phyloP scores from a whole-genome alignment of 2,329 filamentous ascomycete genomes.

The Triangularia setosa region DNA sequence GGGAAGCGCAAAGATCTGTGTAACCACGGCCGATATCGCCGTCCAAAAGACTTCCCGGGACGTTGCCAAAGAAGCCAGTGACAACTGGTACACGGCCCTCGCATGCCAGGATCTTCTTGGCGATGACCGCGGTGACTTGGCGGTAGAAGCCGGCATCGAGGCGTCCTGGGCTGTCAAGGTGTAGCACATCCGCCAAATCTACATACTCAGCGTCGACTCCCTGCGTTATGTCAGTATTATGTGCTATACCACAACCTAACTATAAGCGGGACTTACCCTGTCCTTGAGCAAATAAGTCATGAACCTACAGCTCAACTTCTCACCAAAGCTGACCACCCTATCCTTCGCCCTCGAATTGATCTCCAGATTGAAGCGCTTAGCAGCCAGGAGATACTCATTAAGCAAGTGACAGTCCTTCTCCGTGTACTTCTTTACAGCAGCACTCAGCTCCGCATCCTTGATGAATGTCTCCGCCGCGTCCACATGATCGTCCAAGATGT shows the following conservation, averaged over 20 bases:
- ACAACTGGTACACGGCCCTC: slow-evolving; percentile 68
- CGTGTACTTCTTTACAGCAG: slow-evolving; percentile 61
- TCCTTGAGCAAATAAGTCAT: slow-evolving; percentile 84
- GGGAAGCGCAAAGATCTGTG: slow-evolving; percentile 89
- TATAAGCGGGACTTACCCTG: slow-evolving; percentile 40
- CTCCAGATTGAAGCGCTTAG: slow-evolving; percentile 65
- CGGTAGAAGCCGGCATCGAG: slow-evolving; percentile 69
- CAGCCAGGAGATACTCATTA: slow-evolving; percentile 65
- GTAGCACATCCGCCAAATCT: slow-evolving; percentile 78
- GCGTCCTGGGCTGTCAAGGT: slow-evolving; percentile 56
- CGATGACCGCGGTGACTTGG: slow-evolving; percentile 57
- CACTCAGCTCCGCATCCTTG: slow-evolving; percentile 51
- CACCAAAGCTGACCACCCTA: slow-evolving; percentile 88
- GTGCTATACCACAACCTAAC: neutral
- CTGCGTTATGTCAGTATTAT: slow-evolving; percentile 36
- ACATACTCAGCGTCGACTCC: slow-evolving; percentile 85
- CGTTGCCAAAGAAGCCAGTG: slow-evolving; percentile 92
- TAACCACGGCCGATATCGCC: slow-evolving; percentile 90
- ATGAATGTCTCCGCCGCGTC: slow-evolving; percentile 64
- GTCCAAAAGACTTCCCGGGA: slow-evolving; percentile 85
- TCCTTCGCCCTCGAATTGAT: slow-evolving; percentile 77
- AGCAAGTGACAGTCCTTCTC: slow-evolving; percentile 77
- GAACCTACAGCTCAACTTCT: slow-evolving; percentile 91
- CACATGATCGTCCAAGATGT: slow-evolving; percentile 79
- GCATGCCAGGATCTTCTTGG: slow-evolving; percentile 62